Conservation (phyloP, 176 grass and related monocot species). For the Aegilops speltoides region DNA sequence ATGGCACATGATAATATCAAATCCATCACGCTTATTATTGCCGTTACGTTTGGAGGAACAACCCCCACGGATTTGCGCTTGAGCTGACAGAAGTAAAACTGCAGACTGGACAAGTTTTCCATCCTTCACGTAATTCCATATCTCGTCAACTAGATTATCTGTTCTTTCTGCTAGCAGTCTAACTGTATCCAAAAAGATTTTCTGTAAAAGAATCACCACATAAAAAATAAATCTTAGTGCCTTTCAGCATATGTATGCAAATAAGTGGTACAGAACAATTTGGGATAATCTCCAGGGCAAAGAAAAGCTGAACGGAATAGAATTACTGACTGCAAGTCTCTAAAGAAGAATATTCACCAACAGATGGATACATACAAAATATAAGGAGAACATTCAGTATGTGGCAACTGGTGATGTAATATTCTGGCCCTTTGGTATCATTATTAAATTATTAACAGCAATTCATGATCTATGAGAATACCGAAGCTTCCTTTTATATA, state of each 20-base stretch:
- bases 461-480: too few relatives aligned
- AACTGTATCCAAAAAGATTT: background rate
- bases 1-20: background rate
- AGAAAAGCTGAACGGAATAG: background rate
- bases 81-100: conserved; percentile 1
- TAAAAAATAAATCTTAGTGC: background rate
- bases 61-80: background rate
- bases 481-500: background rate
- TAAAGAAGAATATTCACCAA: background rate
- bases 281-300: background rate
- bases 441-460: background rate
- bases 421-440: background rate
- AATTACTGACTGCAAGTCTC: background rate
- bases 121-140: background rate
- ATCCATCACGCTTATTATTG: background rate
- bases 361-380: background rate
- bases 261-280: background rate
- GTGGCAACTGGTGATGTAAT: background rate
- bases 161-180: conserved; percentile 3
- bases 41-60: background rate
- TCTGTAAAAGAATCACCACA: background rate
- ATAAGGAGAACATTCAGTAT: background rate
- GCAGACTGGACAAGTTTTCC: background rate
- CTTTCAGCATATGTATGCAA: background rate
- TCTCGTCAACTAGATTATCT: conserved; percentile 1